A percentile compares a stretch with the other conserved stretches of the same genome.
phyloP scores from a whole-genome alignment of 768 basidiomycete species.

The Lactarius sp. region DNA sequence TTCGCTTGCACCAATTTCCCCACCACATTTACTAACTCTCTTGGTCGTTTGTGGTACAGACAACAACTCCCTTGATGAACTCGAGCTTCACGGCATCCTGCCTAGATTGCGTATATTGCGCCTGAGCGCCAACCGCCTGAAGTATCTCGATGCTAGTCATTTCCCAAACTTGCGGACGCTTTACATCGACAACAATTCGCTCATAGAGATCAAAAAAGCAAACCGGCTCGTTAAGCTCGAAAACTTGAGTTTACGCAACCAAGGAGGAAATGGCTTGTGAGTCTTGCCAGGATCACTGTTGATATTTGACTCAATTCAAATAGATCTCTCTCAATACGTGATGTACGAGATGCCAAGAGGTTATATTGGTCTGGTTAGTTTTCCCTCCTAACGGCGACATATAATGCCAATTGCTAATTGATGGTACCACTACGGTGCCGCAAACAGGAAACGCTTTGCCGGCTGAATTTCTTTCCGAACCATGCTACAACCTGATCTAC shows the following conservation, averaged over 20 bases:
- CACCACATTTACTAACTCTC: slow-evolving; percentile 20
- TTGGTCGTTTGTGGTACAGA: slow-evolving; percentile 42
- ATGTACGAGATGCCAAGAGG: slow-evolving; percentile 88
- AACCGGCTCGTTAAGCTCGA: slow-evolving; percentile 69
- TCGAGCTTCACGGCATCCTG: slow-evolving; percentile 55
- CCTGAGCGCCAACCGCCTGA: slow-evolving; percentile 75
- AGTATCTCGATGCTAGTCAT: slow-evolving; percentile 51
- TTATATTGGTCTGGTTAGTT: slow-evolving; percentile 84
- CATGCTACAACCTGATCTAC: slow-evolving; percentile 88
- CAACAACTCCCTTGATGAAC: slow-evolving; percentile 56
- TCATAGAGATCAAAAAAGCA: slow-evolving; percentile 48
- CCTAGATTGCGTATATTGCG: slow-evolving; percentile 77
- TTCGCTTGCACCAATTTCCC: slow-evolving; percentile 5
- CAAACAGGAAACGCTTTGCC: slow-evolving; percentile 66
- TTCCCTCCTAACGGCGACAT: slow-evolving; percentile 13
- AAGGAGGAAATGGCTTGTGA: slow-evolving; percentile 71
- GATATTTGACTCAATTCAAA: slow-evolving; percentile 25
- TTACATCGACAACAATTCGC: slow-evolving; percentile 83
- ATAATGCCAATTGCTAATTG: slow-evolving; percentile 26
- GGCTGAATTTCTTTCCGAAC: slow-evolving; percentile 54
- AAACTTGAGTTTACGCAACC: slow-evolving; percentile 88
- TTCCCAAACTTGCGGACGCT: slow-evolving; percentile 79
- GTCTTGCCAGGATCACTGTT: slow-evolving; percentile 36
- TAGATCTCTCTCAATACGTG: slow-evolving; percentile 47
- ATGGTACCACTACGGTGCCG: slow-evolving; percentile 22